Conservation (phyloP, 345 rosid species). For the Citrus cavaleriei region DNA sequence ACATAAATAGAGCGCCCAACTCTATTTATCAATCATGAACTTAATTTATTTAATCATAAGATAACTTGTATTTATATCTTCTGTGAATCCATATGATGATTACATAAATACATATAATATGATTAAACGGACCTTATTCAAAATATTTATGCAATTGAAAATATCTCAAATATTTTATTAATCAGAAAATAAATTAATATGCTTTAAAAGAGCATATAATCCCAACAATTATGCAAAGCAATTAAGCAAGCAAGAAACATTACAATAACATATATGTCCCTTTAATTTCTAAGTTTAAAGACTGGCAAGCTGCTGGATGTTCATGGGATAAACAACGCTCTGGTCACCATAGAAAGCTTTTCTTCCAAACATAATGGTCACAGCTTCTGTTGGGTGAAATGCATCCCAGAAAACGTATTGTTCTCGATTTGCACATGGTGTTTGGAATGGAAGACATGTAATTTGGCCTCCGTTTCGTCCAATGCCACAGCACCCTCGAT, state of each 20-base stretch:
- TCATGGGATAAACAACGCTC: slow-evolving; percentile 60
- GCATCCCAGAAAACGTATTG: slow-evolving; percentile 94
- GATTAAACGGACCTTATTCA: too few species aligned
- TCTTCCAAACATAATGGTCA: slow-evolving; percentile 69
- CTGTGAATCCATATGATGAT: too few species aligned
- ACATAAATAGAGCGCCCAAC: too few species aligned
- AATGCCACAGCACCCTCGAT: slow-evolving; percentile 87
- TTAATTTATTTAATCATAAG: too few species aligned
- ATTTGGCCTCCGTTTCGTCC: slow-evolving; percentile 87
- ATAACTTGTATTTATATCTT: too few species aligned
- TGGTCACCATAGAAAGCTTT: slow-evolving; percentile 66
- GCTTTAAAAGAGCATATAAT: too few species aligned
- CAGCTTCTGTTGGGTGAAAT: slow-evolving; percentile 91
- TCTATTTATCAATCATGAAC: too few species aligned
- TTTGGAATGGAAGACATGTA: slow-evolving; percentile 89
- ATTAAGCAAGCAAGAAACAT: background rate
- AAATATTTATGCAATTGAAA: too few species aligned
- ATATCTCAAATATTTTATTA: too few species aligned
- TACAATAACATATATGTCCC: background rate
- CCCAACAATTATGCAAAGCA: too few species aligned
- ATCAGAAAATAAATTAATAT: too few species aligned
- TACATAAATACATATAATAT: too few species aligned
- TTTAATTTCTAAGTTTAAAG: slow-evolving; percentile 11
- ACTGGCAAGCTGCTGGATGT: slow-evolving; percentile 70
- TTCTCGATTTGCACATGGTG: slow-evolving; percentile 71